Conservation (phyloP, 331 rosid species). For the Quercus tomentella region DNA sequence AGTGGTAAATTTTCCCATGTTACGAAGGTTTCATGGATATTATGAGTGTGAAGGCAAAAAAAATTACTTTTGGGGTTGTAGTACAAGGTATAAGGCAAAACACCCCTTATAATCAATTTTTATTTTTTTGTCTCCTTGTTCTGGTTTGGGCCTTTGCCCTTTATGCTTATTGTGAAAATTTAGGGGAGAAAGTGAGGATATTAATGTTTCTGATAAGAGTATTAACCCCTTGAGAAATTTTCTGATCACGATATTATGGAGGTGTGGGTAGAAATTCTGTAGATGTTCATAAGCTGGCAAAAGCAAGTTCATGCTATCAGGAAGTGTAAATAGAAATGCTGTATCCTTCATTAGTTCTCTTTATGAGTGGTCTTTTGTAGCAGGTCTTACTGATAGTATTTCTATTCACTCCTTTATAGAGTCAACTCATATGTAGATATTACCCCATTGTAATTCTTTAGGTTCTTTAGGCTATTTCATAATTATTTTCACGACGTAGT, state of each 20-base stretch:
- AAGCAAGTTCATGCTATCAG: neutral
- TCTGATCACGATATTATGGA: neutral
- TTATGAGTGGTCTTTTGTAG: too few relatives aligned
- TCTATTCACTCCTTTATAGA: too few relatives aligned
- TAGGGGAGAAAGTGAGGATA: neutral
- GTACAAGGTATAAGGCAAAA: neutral
- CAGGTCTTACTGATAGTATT: too few relatives aligned
- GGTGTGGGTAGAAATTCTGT: neutral
- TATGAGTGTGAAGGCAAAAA: neutral
- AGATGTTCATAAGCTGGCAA: neutral
- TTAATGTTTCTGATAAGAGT: neutral
- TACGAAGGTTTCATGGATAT: too few relatives aligned
- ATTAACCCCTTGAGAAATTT: too few relatives aligned
- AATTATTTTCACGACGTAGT: too few relatives aligned
- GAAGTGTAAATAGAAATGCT: neutral
- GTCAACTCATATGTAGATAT: too few relatives aligned
- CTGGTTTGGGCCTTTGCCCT: neutral
- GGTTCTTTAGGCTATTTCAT: too few relatives aligned
- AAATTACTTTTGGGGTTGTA: neutral
- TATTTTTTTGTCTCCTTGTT: neutral
- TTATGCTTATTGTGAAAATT: neutral
- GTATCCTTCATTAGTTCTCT: too few relatives aligned
- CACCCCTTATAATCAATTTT: neutral
- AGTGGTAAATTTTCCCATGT: neutral
- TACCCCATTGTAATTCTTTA: too few relatives aligned